Percentiles rank a stretch among this genome's conserved stretches.
phyloP scores from a whole-genome alignment of 345 rosid species.

The Corymbia maculata region DNA sequence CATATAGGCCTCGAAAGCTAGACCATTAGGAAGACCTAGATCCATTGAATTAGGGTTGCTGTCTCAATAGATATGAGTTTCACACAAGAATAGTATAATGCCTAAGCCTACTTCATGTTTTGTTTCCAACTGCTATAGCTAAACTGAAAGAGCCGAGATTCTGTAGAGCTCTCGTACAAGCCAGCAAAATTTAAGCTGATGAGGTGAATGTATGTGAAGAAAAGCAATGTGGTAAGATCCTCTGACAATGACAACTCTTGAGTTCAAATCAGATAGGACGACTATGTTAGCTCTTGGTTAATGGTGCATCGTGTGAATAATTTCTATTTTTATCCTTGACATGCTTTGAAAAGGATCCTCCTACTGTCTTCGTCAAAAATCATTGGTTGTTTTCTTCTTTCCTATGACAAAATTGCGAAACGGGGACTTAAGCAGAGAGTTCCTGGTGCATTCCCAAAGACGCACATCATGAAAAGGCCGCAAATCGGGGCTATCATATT shows the following conservation, averaged over 20 bases:
- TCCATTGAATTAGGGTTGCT: not conserved
- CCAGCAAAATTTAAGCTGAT: not conserved
- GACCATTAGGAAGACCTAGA: not conserved
- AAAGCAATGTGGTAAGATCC: no score
- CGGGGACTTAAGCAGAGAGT: fast-evolving
- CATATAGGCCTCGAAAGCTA: not conserved
- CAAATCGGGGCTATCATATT: not conserved
- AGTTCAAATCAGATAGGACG: not conserved
- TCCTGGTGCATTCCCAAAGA: not conserved
- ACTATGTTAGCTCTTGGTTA: not conserved
- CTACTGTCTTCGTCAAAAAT: not conserved
- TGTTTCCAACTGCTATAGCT: fast-evolving
- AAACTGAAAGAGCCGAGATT: fast-evolving
- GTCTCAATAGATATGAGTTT: no score
- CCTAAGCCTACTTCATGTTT: not conserved
- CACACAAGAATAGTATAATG: not conserved
- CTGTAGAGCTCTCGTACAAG: fast-evolving
- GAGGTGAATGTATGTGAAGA: not conserved
- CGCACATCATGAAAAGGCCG: not conserved
- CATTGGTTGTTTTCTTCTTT: not conserved
- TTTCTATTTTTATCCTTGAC: not conserved
- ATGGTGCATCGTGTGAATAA: not conserved
- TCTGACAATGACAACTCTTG: not conserved
- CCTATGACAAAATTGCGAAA: not conserved
- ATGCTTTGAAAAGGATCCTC: not conserved